Evolutionary conservation across 257 asterid species (phyloP).

Genomic region (Salvia rosmarinus): DNA sequence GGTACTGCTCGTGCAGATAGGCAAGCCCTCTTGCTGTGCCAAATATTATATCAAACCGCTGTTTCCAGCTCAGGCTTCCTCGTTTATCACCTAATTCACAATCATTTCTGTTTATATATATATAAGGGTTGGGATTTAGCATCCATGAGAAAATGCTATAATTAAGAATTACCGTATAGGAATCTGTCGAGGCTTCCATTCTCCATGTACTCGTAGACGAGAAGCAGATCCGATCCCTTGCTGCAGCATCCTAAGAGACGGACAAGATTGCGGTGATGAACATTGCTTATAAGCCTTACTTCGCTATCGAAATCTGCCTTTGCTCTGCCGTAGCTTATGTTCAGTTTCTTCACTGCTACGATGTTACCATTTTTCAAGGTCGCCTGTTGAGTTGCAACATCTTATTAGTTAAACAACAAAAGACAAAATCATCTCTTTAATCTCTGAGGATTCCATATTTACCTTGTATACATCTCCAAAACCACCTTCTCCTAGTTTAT

Average conservation of each 20-base stretch:
- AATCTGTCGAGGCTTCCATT: slow-evolving; percentile 77
- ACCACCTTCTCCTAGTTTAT: slow-evolving; percentile 77
- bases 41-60: slow-evolving; percentile 64
- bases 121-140: no score
- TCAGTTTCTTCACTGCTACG: slow-evolving; percentile 74
- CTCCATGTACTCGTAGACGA: slow-evolving; percentile 74
- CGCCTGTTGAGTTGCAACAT: slow-evolving; percentile 51
- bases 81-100: slow-evolving; percentile 55
- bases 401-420: no score
- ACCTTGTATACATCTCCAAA: slow-evolving; percentile 76
- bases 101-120: no score
- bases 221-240: slow-evolving; percentile 65
- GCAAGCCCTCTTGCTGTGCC: slow-evolving; percentile 88
- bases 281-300: slow-evolving; percentile 79
- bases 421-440: no score
- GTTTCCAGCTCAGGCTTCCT: slow-evolving; percentile 77
- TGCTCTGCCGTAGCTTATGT: slow-evolving; percentile 51
- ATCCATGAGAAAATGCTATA: no score
- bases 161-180: slow-evolving; percentile 11
- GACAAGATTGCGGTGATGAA: slow-evolving; percentile 84
- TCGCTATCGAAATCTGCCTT: slow-evolving; percentile 72
- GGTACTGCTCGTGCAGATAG: slow-evolving; percentile 82
- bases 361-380: slow-evolving; percentile 59
- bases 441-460: no score
- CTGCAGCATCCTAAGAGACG: slow-evolving; percentile 74